Evolutionary conservation across 495 filamentous ascomycete genomes (phyloP).

Genomic region (Penicillium waksmanii): DNA sequence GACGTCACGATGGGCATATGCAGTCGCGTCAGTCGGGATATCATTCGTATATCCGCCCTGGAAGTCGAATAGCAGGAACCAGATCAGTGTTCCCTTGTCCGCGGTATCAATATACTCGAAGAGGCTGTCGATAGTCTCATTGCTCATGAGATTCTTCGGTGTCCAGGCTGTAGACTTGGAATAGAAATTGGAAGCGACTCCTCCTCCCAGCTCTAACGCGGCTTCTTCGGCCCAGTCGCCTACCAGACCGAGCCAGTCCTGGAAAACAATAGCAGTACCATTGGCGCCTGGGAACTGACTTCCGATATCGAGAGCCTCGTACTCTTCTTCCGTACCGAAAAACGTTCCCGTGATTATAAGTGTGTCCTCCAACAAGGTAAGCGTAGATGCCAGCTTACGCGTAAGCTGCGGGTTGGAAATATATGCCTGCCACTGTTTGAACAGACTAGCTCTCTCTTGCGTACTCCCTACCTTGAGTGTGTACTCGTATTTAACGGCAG

Average conservation of each 20-base stretch:
- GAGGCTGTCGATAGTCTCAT: slow-evolving; percentile 38
- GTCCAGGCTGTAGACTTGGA: slow-evolving; percentile 50
- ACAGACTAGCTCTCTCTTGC: slow-evolving; percentile 31
- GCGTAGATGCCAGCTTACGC: slow-evolving; percentile 52
- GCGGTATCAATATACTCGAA: slow-evolving; percentile 46
- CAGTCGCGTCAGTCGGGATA: slow-evolving; percentile 36
- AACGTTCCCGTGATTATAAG: slow-evolving; percentile 43
- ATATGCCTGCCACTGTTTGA: slow-evolving; percentile 45
- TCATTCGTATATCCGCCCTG: slow-evolving; percentile 41
- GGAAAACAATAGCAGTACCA: slow-evolving; percentile 59
- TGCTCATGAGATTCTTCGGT: slow-evolving; percentile 40
- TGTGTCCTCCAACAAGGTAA: slow-evolving; percentile 32
- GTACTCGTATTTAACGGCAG: slow-evolving; percentile 41
- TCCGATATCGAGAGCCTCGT: slow-evolving; percentile 51
- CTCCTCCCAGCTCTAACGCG: slow-evolving; percentile 29
- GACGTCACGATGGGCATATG: slow-evolving; percentile 43
- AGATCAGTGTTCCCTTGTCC: slow-evolving; percentile 49
- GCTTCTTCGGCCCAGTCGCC: slow-evolving; percentile 53
- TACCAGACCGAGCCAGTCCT: slow-evolving; percentile 58
- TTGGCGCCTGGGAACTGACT: slow-evolving; percentile 58
- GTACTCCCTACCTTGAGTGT: slow-evolving; percentile 41
- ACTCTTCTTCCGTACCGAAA: slow-evolving; percentile 47
- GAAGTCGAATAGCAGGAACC: slow-evolving; percentile 48
- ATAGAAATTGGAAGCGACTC: slow-evolving; percentile 43
- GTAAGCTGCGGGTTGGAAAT: slow-evolving; percentile 49